Evolutionary conservation across 2,329 filamentous ascomycete species (phyloP).

Genomic region (Talaromyces rugulosus): DNA sequence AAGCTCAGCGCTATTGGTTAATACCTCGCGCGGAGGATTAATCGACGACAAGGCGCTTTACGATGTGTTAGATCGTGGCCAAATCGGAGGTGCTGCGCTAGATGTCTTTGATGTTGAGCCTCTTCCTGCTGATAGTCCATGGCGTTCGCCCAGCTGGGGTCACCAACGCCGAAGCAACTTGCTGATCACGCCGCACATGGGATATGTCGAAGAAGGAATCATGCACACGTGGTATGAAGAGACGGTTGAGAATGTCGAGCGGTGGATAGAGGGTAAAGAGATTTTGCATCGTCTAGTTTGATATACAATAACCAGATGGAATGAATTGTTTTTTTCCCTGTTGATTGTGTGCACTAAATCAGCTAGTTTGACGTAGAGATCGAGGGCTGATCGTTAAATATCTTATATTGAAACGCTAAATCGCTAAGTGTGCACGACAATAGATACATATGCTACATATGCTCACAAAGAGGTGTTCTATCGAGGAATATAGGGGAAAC

Average conservation of each 20-base stretch:
- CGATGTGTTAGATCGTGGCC: constrained; percentile 54
- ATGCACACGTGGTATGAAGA: constrained; percentile 60
- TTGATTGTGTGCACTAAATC: background rate
- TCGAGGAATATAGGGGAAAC: background rate
- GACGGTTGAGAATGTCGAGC: constrained; percentile 58
- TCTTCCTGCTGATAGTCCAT: constrained; percentile 46
- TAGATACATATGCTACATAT: background rate
- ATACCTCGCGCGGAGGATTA: constrained; percentile 64
- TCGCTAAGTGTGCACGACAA: background rate
- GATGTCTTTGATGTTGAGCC: constrained; percentile 66
- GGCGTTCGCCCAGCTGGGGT: constrained; percentile 58
- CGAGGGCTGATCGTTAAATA: background rate
- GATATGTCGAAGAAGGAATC: constrained; percentile 60
- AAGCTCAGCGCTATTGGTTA: constrained; percentile 57
- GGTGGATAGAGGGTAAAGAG: constrained; percentile 54
- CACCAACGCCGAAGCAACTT: constrained; percentile 54
- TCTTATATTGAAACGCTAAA: background rate
- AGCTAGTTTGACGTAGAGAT: background rate
- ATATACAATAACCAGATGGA: background rate
- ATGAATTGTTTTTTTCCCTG: background rate
- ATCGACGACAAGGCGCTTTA: constrained; percentile 59
- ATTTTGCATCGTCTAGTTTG: constrained; percentile 16
- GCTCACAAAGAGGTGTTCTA: background rate
- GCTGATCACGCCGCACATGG: constrained; percentile 67
- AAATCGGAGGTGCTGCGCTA: constrained; percentile 59